Evolutionary conservation across 768 basidiomycete species (phyloP).

Genomic region (Gloeopeniophorella convolvens): DNA sequence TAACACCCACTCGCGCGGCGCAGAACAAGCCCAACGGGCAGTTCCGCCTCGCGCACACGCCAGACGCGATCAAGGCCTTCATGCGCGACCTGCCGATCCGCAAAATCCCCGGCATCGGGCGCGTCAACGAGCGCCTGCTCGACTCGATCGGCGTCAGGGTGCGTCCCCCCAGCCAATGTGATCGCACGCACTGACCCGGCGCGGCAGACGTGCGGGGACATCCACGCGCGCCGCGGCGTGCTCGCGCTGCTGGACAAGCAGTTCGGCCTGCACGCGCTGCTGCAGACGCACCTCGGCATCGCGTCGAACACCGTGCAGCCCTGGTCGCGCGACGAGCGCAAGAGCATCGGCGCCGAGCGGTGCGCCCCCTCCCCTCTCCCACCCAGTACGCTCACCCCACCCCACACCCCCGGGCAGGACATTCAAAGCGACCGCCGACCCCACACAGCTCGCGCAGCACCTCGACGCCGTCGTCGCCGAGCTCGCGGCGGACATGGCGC

Average conservation of each 20-base stretch:
- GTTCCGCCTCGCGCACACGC: constrained; percentile 65
- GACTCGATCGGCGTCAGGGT: constrained; percentile 86
- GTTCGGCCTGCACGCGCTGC: constrained; percentile 69
- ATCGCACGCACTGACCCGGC: too few species aligned
- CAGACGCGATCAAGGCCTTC: constrained; percentile 59
- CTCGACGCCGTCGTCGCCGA: constrained; percentile 77
- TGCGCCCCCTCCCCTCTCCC: constrained; percentile 22
- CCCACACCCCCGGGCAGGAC: constrained; percentile 43
- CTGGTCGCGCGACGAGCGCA: constrained; percentile 70
- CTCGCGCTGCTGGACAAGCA: constrained; percentile 84
- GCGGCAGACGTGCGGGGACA: constrained; percentile 92
- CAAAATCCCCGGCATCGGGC: constrained; percentile 83
- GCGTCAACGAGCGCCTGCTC: constrained; percentile 83
- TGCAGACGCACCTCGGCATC: constrained; percentile 80
- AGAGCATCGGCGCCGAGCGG: constrained; percentile 92
- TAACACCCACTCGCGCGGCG: neutral
- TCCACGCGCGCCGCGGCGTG: constrained; percentile 65
- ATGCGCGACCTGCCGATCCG: constrained; percentile 80
- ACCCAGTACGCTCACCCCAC: neutral
- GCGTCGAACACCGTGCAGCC: constrained; percentile 79
- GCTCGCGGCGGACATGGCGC: constrained; percentile 72
- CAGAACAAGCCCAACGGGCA: constrained; percentile 96
- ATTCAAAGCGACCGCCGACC: constrained; percentile 61
- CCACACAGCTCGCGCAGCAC: constrained; percentile 62
- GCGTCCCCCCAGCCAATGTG: too few species aligned